These are phyloP conservation scores for Globisporangium camurandrum DNA, from an alignment of 352 stramenopile genomes.

Conservation along the genomic window DNA sequence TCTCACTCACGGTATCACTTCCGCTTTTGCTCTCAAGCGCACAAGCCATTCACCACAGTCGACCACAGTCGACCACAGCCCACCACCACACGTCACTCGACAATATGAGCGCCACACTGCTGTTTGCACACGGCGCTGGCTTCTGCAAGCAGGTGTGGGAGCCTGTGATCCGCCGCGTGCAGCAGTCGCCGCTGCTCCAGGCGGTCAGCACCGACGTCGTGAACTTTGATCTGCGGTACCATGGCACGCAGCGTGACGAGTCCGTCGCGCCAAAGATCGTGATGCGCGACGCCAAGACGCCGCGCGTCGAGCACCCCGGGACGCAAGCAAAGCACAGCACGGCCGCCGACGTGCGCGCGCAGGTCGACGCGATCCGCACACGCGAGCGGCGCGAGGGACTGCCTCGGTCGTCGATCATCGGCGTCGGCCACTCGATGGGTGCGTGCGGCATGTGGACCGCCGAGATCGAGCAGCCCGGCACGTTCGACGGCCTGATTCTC, in stretches of 20 bases:
- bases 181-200: slow-evolving; percentile 20
- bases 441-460: slow-evolving; percentile 27
- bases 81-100: neutral
- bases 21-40: neutral
- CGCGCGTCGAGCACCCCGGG: slow-evolving; percentile 27
- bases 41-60: neutral
- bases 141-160: slow-evolving; percentile 46
- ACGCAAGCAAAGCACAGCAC: slow-evolving; percentile 16
- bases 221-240: slow-evolving; percentile 46
- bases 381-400: neutral
- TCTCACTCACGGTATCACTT: neutral
- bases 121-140: slow-evolving; percentile 38
- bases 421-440: slow-evolving; percentile 45
- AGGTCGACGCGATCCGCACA: slow-evolving; percentile 14
- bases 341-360: slow-evolving; percentile 17
- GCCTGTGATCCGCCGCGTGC: slow-evolving; percentile 30
- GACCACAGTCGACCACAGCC: neutral
- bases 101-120: slow-evolving; percentile 16
- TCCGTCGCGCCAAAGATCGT: slow-evolving; percentile 12
- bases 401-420: slow-evolving; percentile 34
- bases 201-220: slow-evolving; percentile 7
- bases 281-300: slow-evolving; percentile 11
- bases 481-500: slow-evolving; percentile 36
- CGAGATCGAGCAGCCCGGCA: slow-evolving; percentile 28
- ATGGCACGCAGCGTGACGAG: slow-evolving; percentile 38